Evolutionary conservation across 352 stramenopile genomes (phyloP), one percentile per base, ranked within the genome.

Genomic region (Phytophthora meadii): DNA sequence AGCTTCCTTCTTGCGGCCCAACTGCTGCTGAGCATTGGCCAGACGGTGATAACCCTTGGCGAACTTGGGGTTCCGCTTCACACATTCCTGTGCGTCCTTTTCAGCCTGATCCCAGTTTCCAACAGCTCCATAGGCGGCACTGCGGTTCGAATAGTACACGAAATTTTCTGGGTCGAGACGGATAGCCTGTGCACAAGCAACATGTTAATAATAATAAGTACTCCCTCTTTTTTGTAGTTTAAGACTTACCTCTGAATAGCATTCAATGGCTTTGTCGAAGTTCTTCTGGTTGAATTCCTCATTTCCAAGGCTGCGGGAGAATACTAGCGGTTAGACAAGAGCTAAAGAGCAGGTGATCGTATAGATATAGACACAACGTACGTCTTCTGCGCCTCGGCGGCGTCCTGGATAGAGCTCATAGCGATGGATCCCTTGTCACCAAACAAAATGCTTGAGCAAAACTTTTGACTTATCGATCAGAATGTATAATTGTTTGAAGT

Each of bases 271-370:
- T 65, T 91, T 89, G 65, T 79, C 83, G 50, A 91, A 94, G 80
- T 89, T 92, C 70, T 94, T 94, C 45, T 82, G 61, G 57, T 92
- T 94, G 68, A 94, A 94, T 67, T 94, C 87, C 42, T 93, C 84
- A 61, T 94, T 94, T 24, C 87, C 87, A 28, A 94, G 74, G 19
- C 81, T 91, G 46, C 40, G 14, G 30, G 11, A 61, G 40, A 61
- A 6, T 48, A 34, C 15, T 52, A 5, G 3, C 30, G 11, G 36
- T 6, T 17, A 32, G 4, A 39, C 0, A 36, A 22, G 9, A 4
- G 30, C 1, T 65, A 11, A 11, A 51, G 36, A 53, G 17, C 3
- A 28, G 19, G 5, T 27, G 25, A 10, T 3, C 27, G 36, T 28
- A 32, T 1, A 28, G n/a, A 27, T 19, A 22, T 17, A 19, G 28